Percentiles rank a stretch among this genome's conserved stretches.
Conservation (phyloP, 768 basidiomycete genomes). For the Lactarius tabidus region DNA sequence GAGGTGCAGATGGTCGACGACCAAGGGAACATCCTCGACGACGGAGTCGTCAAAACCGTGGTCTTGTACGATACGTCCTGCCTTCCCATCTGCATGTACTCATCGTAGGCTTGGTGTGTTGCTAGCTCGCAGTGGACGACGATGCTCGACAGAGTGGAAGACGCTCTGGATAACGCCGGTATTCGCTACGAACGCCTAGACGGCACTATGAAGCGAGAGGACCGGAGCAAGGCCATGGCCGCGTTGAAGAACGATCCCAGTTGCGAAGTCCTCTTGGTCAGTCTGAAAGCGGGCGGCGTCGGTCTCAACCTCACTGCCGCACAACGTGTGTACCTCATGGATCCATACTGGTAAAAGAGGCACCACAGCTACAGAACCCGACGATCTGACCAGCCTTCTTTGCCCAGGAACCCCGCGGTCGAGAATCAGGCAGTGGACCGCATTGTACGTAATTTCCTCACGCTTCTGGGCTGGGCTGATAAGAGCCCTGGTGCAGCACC, state of each 20-base stretch:
- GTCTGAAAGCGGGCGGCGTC: conserved; percentile 94
- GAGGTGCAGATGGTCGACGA: conserved; percentile 78
- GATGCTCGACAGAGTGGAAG: conserved; percentile 92
- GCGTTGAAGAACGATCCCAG: conserved; percentile 83
- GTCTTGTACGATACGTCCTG: conserved; percentile 71
- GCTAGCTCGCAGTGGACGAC: conserved; percentile 88
- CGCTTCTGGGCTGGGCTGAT: neutral
- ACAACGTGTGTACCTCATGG: conserved; percentile 91
- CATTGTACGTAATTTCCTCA: conserved; percentile 56
- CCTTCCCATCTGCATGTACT: conserved; percentile 16
- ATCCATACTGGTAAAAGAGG: conserved; percentile 80
- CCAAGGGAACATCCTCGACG: conserved; percentile 65
- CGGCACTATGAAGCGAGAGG: conserved; percentile 97
- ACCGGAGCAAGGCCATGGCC: conserved; percentile 88
- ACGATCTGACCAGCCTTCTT: neutral
- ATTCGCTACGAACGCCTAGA: conserved; percentile 92
- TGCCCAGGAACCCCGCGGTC: conserved; percentile 84
- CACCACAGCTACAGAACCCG: neutral
- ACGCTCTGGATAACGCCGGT: conserved; percentile 73
- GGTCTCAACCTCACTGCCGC: conserved; percentile 95
- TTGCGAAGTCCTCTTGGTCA: conserved; percentile 93
- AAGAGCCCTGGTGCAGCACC: conserved; percentile 56
- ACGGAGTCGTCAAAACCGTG: conserved; percentile 80
- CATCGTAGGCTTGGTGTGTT: neutral
- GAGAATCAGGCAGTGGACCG: conserved; percentile 98